A percentile compares a stretch with the other conserved stretches of the same genome.
Conservation (phyloP, 2,329 filamentous ascomycete genomes). For the Diplodia scrobiculata region DNA sequence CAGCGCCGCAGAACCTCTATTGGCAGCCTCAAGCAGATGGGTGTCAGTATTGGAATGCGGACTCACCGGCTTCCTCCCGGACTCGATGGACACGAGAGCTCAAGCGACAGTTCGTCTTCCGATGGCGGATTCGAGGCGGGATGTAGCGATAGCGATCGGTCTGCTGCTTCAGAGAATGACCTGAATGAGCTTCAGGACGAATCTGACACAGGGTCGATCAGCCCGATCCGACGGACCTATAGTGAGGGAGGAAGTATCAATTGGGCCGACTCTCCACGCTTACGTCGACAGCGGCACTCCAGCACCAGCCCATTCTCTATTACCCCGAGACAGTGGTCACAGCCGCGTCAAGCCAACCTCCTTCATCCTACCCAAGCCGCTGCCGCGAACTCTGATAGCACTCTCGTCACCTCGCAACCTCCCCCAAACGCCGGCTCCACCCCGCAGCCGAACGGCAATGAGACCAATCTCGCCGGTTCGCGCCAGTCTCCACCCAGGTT, state of each 20-base stretch:
- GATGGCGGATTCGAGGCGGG: conserved; percentile 35
- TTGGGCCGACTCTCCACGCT: background rate
- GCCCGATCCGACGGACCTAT: conserved; percentile 7
- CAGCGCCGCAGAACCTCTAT: conserved; percentile 57
- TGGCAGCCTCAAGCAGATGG: conserved; percentile 55
- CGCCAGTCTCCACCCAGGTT: conserved; percentile 65
- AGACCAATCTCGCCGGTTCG: conserved; percentile 54
- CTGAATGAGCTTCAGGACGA: conserved; percentile 27
- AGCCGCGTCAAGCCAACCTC: background rate
- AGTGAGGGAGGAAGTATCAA: conserved; percentile 6
- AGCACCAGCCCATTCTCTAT: background rate
- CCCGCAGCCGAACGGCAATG: background rate
- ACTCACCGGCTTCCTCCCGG: conserved; percentile 70
- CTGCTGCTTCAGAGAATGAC: conserved; percentile 35
- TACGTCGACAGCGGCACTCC: background rate
- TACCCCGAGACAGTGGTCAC: background rate
- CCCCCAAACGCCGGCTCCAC: background rate
- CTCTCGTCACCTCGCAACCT: conserved; percentile 6
- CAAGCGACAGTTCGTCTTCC: conserved; percentile 48
- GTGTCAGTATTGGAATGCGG: conserved; percentile 71
- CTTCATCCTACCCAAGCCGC: background rate
- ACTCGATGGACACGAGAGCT: conserved; percentile 52
- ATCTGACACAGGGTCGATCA: background rate
- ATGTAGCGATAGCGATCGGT: conserved; percentile 37
- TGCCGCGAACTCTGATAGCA: conserved; percentile 2